Percentiles rank a stretch among this genome's conserved stretches.
Evolutionary conservation across 129 eudicot genomes (phyloP).

Genomic region (Rutidosis leptorrhynchoides): DNA sequence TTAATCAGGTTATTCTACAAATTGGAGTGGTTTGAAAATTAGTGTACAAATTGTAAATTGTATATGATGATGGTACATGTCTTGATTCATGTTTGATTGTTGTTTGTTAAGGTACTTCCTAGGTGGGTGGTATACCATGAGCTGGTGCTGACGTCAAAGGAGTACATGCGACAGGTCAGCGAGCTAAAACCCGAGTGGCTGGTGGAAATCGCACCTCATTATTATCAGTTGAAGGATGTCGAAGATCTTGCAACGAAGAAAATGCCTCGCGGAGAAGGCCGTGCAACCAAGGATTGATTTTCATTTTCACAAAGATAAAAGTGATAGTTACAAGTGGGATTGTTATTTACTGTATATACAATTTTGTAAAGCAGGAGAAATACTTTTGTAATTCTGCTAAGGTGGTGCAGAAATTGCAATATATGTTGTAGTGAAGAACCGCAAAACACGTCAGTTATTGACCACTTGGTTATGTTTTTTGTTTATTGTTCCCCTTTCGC

Average conservation of each 20-base stretch:
- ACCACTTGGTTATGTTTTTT: too few relatives aligned
- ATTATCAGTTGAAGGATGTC: slow-evolving; percentile 89
- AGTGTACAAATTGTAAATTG: background rate
- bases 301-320: background rate
- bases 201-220: slow-evolving; percentile 95
- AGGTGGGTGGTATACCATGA: slow-evolving; percentile 97
- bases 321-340: background rate
- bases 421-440: background rate
- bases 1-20: background rate
- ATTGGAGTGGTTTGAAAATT: background rate
- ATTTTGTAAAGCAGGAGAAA: slow-evolving; percentile 4
- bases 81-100: background rate
- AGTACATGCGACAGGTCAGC: slow-evolving; percentile 92
- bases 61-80: background rate
- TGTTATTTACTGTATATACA: background rate
- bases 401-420: background rate
- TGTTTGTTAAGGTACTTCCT: slow-evolving; percentile 58
- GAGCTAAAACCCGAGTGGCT: slow-evolving; percentile 93
- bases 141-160: slow-evolving; percentile 80
- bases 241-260: slow-evolving; percentile 81
- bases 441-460: background rate
- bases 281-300: slow-evolving; percentile 45
- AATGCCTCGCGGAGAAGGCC: slow-evolving; percentile 87
- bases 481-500: too few relatives aligned
- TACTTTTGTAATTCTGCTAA: background rate